phyloP scores from a whole-genome alignment of 306 rosid genomes.

The Ceratonia siliqua region DNA sequence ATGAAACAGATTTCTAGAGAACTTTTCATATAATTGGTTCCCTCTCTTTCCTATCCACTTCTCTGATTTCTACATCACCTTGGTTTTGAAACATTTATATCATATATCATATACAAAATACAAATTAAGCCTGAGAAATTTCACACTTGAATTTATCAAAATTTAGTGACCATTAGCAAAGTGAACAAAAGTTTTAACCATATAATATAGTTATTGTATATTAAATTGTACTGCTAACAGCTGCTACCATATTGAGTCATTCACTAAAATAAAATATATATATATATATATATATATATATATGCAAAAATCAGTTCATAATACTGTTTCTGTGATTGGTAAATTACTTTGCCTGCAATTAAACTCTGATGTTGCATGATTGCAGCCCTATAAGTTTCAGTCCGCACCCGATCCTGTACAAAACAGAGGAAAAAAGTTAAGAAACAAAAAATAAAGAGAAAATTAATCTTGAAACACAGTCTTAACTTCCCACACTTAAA shows the following conservation, averaged over 20 bases:
- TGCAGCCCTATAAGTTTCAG: slow-evolving; percentile 83
- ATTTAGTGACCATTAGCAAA: background rate
- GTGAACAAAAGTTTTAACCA: background rate
- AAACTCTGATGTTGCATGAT: slow-evolving; percentile 81
- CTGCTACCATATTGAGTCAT: background rate
- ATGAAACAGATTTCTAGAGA: background rate
- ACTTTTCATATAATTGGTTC: background rate
- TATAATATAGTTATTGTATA: background rate
- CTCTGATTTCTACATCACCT: background rate
- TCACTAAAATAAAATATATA: background rate
- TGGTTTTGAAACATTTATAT: background rate
- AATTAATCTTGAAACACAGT: background rate
- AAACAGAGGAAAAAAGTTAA: background rate
- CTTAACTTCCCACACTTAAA: background rate
- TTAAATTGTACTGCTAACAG: slow-evolving; percentile 7
- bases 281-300: background rate
- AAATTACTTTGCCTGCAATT: slow-evolving; percentile 85
- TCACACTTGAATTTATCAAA: background rate
- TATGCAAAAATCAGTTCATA: background rate
- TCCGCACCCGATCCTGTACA: slow-evolving; percentile 83
- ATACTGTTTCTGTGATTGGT: slow-evolving; percentile 10
- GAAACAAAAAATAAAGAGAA: background rate
- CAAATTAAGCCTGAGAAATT: slow-evolving; percentile 3
- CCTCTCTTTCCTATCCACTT: background rate
- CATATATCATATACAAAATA: background rate